Evolutionary conservation across 306 rosid species (phyloP).

Genomic region (Cucurbita moschata): DNA sequence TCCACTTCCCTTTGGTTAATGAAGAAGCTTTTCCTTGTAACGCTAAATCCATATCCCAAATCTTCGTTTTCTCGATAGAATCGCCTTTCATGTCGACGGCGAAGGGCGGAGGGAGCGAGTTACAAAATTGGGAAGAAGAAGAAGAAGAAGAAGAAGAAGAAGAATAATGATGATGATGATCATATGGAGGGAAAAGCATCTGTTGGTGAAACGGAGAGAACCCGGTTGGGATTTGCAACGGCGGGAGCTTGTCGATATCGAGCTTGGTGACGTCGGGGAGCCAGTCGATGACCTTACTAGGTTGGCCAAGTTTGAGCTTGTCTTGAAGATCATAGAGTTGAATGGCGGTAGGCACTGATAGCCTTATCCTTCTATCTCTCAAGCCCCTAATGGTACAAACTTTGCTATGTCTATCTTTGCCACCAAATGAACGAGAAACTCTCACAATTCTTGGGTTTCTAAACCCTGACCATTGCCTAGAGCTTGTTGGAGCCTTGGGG

Average conservation of each 20-base stretch:
- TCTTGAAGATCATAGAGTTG: constrained; percentile 79
- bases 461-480: constrained; percentile 63
- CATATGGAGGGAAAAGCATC: constrained; percentile 14
- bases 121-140: neutral
- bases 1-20: constrained; percentile 30
- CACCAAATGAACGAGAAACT: constrained; percentile 71
- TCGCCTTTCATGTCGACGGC: neutral
- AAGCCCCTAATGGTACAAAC: constrained; percentile 75
- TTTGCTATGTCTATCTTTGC: constrained; percentile 93
- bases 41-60: constrained; percentile 7
- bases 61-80: constrained; percentile 10
- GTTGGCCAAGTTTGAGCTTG: constrained; percentile 58
- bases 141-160: neutral
- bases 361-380: constrained; percentile 68
- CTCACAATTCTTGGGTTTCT: constrained; percentile 78
- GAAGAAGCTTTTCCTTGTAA: neutral
- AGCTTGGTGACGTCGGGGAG: constrained; percentile 43
- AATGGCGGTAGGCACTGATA: constrained; percentile 73
- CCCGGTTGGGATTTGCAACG: constrained; percentile 52
- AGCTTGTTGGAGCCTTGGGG: constrained; percentile 18
- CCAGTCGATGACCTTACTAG: constrained; percentile 92
- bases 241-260: constrained; percentile 79
- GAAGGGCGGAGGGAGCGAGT: neutral
- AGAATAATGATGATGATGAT: constrained; percentile 4
- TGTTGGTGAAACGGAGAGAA: constrained; percentile 45